Evolutionary conservation across 768 basidiomycete genomes (phyloP).

Genomic region (Albatrellus ellisii): DNA sequence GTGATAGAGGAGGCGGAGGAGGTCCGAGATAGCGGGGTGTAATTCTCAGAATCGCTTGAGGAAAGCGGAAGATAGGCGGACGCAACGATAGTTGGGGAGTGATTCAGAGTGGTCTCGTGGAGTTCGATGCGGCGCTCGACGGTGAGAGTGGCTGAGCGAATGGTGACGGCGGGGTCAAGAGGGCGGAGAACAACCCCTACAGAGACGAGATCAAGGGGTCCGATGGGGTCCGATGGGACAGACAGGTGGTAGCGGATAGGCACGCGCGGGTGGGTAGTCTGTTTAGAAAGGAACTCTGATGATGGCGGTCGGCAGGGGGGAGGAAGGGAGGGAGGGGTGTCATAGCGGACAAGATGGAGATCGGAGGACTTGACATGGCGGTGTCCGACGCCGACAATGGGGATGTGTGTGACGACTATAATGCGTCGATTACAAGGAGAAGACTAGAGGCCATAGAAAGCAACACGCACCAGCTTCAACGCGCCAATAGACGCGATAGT

Average conservation of each 20-base stretch:
- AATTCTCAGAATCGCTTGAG: conserved; percentile 9
- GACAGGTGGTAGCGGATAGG: conserved; percentile 46
- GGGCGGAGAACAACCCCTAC: conserved; percentile 52
- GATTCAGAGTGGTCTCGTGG: conserved; percentile 24
- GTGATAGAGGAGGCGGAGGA: not conserved
- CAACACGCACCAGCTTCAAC: conserved; percentile 59
- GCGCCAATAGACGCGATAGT: conserved; percentile 72
- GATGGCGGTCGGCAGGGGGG: conserved; percentile 21
- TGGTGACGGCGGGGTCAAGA: conserved; percentile 36
- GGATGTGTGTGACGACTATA: conserved; percentile 55
- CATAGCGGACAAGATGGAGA: conserved; percentile 58
- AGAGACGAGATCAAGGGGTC: conserved; percentile 61
- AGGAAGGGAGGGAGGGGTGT: conserved; percentile 27
- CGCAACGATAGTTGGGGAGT: conserved; percentile 13
- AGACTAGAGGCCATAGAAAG: conserved; percentile 6
- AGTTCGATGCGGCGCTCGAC: conserved; percentile 64
- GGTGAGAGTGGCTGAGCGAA: conserved; percentile 50
- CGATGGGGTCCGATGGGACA: conserved; percentile 43
- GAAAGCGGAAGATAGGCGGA: conserved; percentile 15
- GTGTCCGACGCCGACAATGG: conserved; percentile 50
- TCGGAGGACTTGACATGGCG: conserved; percentile 62
- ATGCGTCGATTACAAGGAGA: conserved; percentile 13
- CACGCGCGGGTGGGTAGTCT: conserved; percentile 41
- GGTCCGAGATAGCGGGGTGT: conserved; percentile 1
- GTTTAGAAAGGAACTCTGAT: conserved; percentile 22